phyloP scores from a whole-genome alignment of 108 stramenopile species.

The Cyclotella atomus region DNA sequence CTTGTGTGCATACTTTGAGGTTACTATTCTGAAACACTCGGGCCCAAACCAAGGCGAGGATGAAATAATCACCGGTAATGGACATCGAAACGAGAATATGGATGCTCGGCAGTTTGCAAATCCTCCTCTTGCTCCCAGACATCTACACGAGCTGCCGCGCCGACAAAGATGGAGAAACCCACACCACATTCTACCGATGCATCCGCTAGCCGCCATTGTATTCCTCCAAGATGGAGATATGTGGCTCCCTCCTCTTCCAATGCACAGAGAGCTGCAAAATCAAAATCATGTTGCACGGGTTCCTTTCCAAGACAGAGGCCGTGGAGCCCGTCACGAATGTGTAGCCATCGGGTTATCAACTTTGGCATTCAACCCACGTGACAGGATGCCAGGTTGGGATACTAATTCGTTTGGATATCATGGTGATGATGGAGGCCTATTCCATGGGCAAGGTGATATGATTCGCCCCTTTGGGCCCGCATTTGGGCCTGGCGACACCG shows the following conservation, averaged over 20 bases:
- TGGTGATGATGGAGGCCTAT: conserved; percentile 84
- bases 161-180: not conserved
- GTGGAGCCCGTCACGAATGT: no score
- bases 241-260: not conserved
- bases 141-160: not conserved
- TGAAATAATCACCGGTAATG: not conserved
- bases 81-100: no score
- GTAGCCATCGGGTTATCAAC: conserved; percentile 79
- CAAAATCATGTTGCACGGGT: no score
- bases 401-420: conserved; percentile 75
- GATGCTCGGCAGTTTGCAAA: no score
- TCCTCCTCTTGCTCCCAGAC: not conserved
- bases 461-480: conserved; percentile 64
- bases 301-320: no score
- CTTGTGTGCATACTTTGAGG: conserved; percentile 77
- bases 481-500: conserved; percentile 82
- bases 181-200: no score
- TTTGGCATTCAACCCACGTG: conserved; percentile 40
- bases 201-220: not conserved
- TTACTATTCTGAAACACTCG: conserved; percentile 53
- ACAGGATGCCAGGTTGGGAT: conserved; percentile 91
- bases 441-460: conserved; percentile 77
- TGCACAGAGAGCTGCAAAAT: no score
- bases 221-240: not conserved
- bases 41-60: no score